Base-by-base conservation (phyloP, 306 rosid species). In the Hippophae gyantsensis region DNA sequence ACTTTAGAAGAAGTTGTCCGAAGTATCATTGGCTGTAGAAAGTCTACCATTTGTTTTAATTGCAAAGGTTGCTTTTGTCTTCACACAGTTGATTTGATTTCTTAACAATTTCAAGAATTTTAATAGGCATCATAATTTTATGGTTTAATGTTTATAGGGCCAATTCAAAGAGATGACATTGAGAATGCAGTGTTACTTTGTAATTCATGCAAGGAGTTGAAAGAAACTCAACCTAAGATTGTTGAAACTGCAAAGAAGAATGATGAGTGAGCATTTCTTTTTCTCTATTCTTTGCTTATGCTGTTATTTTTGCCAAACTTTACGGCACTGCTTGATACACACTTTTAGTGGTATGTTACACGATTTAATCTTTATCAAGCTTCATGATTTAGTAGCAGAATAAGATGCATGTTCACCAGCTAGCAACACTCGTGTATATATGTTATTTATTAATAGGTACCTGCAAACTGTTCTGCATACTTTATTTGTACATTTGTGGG, bases 11-110 rank as follows among this genome's bases (percentile, higher is more conserved):
- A 82, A 61, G 67, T 69, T 10, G 74, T 86, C 14, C 77, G 54
- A 63, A 85, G 68, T 65, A 69, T 73, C 66, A 72, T 80, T 54
- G 97, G 90, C 58, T 69, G 62, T 58, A 80, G 77, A 69, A 80
- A 77, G 25, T 86, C 90, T 75, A 47, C 62, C 49, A 58, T 75
- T 54, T 93, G 97, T 73, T 61, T 88, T 63, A 75, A 69, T 59
- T 93, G 96, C 86, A 68, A 75, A 85, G 95, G 96, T 92, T 74
- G 63, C 75, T 57, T 72, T 54, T 72, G 13, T 67, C 27, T 5
- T 60, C 27, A 57, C 8, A 52, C 48, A 64, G 50, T 61, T 10
- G 8, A 2, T 51, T 9, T 49, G 41, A 48, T 42, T 10, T 55
- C 32, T 11, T n/a, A 9, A 0, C 11, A 9, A 41, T 13, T 57